A percentile compares a stretch with the other conserved stretches of the same genome.
phyloP scores from a whole-genome alignment of 345 rosid genomes.

The Isatis tinctoria region DNA sequence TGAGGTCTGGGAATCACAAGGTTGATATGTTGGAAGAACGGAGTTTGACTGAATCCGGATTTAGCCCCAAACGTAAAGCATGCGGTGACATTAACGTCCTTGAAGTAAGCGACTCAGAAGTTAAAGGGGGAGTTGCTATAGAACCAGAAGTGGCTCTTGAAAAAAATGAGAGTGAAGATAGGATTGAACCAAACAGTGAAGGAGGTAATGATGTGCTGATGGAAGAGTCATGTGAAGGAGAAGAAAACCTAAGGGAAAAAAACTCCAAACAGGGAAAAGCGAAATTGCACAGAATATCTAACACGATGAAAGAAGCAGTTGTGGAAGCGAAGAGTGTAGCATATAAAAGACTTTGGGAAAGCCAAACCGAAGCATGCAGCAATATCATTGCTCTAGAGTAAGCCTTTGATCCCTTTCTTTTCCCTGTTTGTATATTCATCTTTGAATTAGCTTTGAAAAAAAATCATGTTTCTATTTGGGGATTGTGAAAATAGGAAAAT shows the following conservation, averaged over 20 bases:
- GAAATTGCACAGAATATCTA: background rate
- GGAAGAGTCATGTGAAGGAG: constrained; percentile 13
- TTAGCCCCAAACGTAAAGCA: background rate
- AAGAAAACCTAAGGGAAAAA: background rate
- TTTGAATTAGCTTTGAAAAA: background rate
- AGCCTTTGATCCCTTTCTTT: background rate
- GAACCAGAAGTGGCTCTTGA: background rate
- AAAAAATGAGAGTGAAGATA: background rate
- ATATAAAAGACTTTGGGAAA: constrained; percentile 26
- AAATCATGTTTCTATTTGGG: constrained; percentile 7
- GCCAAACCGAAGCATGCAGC: constrained; percentile 20
- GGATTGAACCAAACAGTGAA: constrained; percentile 7
- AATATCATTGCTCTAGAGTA: constrained; percentile 27
- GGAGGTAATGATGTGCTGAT: constrained; percentile 9
- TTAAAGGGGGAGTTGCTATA: background rate
- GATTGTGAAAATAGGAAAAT: constrained; percentile 5
- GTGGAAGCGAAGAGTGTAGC: constrained; percentile 17
- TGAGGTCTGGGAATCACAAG: background rate
- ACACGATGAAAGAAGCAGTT: constrained; percentile 9
- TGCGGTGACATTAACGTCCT: background rate
- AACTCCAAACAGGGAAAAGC: background rate
- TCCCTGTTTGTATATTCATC: background rate
- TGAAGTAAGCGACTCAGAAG: constrained; percentile 1
- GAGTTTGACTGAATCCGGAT: constrained; percentile 4
- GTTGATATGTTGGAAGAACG: constrained; percentile 14